phyloP scores from a whole-genome alignment of 2,329 filamentous ascomycete species.

The Didymella pinodella region DNA sequence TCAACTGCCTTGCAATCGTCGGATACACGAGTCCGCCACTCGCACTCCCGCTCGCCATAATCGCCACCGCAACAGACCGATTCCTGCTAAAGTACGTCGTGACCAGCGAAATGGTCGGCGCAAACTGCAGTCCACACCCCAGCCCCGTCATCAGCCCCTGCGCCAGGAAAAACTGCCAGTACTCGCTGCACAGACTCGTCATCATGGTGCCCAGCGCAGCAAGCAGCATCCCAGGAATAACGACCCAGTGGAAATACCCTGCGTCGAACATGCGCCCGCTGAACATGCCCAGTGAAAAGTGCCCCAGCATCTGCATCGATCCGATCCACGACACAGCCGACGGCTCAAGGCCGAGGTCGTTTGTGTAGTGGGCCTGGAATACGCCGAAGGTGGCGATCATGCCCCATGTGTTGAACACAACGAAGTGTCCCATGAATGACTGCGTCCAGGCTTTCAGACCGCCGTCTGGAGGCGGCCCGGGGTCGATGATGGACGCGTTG shows the following conservation, averaged over 20 bases:
- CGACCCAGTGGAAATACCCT: conserved; percentile 58
- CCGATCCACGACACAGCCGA: conserved; percentile 63
- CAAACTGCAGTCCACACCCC: conserved; percentile 48
- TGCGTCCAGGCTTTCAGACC: conserved; percentile 51
- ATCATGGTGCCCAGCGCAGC: conserved; percentile 60
- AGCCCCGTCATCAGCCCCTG: conserved; percentile 48
- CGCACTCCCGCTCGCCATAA: conserved; percentile 66
- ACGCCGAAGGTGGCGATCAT: conserved; percentile 50
- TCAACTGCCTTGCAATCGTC: conserved; percentile 60
- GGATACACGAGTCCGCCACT: conserved; percentile 72
- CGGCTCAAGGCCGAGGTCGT: conserved; percentile 36
- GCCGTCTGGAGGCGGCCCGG: conserved; percentile 50
- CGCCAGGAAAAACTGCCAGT: conserved; percentile 58
- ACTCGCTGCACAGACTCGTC: conserved; percentile 58
- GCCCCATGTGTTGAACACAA: conserved; percentile 50
- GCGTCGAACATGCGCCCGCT: conserved; percentile 62
- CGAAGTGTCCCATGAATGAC: conserved; percentile 48
- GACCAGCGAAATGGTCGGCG: conserved; percentile 42
- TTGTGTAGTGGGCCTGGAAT: conserved; percentile 49
- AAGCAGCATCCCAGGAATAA: conserved; percentile 55
- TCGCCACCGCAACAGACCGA: conserved; percentile 66
- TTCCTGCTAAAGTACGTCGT: conserved; percentile 67
- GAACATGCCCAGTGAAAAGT: conserved; percentile 61
- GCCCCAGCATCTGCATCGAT: conserved; percentile 59
- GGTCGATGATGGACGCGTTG: conserved; percentile 45